Evolutionary conservation across 2,329 filamentous ascomycete genomes (phyloP), one percentile per base, ranked within the genome.

Genomic region (Pseudogymnoascus sp.): DNA sequence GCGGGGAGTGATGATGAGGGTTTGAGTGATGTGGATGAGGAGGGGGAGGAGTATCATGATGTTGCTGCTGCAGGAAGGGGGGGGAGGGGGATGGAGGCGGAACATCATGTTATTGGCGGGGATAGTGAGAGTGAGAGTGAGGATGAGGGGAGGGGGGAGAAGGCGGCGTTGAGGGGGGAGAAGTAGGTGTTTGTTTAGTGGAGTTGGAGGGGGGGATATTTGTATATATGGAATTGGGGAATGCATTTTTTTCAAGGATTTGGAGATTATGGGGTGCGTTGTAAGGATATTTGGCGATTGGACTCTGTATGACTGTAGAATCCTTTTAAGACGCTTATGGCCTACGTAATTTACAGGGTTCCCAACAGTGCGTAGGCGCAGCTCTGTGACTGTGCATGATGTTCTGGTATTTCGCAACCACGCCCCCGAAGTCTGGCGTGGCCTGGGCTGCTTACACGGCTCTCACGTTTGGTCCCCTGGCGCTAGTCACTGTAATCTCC

Each of bases 1-100:
- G 92, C 91, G 14, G 93, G 92, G 61, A 86, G 83, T 65, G 93
- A 93, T 64, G 92, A 94, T 63, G 89, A 91, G 59, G 63, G 47
- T 5, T 71, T 71, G 38, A 72, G 71, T 60, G 74, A 77, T 10
- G 76, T 74, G 16, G 77, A 80, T 63, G 79, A 80, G 33, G 76
- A 78, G 40, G 77, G 77, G 47, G 70, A 73, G 65, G 69, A 73
- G 65, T 71, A 67, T 47, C 67, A 73, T 59, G 74, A 75, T 63
- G 69, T 66, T 33, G 67, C 67, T n/a, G 67, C 37, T n/a, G n/a
- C n/a, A n/a, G n/a, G n/a, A n/a, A n/a, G n/a, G n/a, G n/a, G n/a
- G n/a, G n/a, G n/a, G 68, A 67, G 7, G 18, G 53, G 53, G 33
- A 37, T 33, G 23, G 53, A 33, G 12, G 53, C 33, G n/a, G 53